phyloP scores from a whole-genome alignment of 441 rosid species.

The Dalechampia spathulata region DNA sequence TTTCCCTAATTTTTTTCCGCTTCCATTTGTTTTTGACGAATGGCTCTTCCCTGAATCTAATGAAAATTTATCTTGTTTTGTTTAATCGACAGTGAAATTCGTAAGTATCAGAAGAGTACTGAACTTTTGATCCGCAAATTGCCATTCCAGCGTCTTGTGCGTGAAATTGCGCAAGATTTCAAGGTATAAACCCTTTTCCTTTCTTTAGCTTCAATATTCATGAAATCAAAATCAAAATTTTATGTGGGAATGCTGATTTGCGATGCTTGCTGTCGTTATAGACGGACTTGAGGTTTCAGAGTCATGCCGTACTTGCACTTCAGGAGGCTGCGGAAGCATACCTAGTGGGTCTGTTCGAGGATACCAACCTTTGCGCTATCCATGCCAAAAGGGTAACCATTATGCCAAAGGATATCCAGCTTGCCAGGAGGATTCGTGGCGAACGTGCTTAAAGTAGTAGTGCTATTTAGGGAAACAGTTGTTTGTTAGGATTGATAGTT shows the following conservation, averaged over 20 bases:
- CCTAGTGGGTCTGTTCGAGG: slow-evolving; percentile 65
- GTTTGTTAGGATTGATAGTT: no score
- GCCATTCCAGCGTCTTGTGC: slow-evolving; percentile 59
- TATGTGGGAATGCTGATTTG: no score
- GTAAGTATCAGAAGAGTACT: slow-evolving; percentile 55
- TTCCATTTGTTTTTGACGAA: no score
- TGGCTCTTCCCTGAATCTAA: no score
- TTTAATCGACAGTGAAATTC: slow-evolving; percentile 31
- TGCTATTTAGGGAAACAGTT: no score
- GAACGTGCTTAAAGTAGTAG: slow-evolving; percentile 41
- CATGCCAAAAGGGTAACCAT: slow-evolving; percentile 71
- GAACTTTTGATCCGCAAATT: slow-evolving; percentile 54
- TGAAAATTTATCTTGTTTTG: background rate
- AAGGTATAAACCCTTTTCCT: slow-evolving; percentile 28
- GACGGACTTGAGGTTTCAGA: slow-evolving; percentile 71
- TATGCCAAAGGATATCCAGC: slow-evolving; percentile 65
- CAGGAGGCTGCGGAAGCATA: slow-evolving; percentile 80
- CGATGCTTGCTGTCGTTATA: background rate
- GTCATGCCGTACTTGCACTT: slow-evolving; percentile 62
- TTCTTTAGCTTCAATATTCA: no score
- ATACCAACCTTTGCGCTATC: slow-evolving; percentile 61
- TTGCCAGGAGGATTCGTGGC: slow-evolving; percentile 64
- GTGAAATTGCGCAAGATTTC: slow-evolving; percentile 59
- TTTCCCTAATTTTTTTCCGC: background rate
- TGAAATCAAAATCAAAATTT: no score